Evolutionary conservation across 495 filamentous ascomycete genomes (phyloP), one percentile per base, ranked within the genome.

Genomic region (Aspergillus leporis): DNA sequence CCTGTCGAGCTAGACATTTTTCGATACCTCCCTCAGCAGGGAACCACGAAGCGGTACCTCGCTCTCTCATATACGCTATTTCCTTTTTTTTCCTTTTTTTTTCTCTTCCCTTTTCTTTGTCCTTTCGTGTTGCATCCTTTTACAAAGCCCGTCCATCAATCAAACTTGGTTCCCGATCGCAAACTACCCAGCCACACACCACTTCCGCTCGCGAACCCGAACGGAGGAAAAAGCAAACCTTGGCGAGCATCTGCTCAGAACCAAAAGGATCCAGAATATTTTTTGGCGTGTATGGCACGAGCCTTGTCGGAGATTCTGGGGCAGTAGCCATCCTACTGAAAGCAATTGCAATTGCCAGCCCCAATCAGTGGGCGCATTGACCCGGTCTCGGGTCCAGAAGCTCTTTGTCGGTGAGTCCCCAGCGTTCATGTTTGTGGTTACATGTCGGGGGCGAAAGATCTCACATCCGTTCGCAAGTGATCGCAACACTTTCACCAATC

Each of bases 361-460:
- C 43, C 46, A 22, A 49, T 49, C 21, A 4, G 25, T 49, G 21
- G 22, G 21, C 49, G 49, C 49, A 30, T 51, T 51, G 49, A 51
- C 49, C 25, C 31, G 13, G 23, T 51, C 23, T 50, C 21, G 23
- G 28, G 18, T 30, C 49, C 30, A 51, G 49, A 51, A 51, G 49
- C 38, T 41, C 38, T 41, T 41, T 18, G 38, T 41, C 38, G 38
- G 38, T 41, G 38, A 41, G 38, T 41, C 14, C 5, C 3, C 14
- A 41, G 32, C 13, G 32, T 5, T 36, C 13, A 36, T 36, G 9
- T 2, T 36, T 8, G 32, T 41, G 3, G 16, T 18, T 16, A 41
- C 19, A 47, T 22, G 5, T 47, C 21, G 21, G 19, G n/a, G 43
- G 13, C 43, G 43, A 23, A n/a, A 16, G 43, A 23, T 47, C 43